phyloP scores from a whole-genome alignment of 805 yeast genomes.

The Starmera dryadoides region DNA sequence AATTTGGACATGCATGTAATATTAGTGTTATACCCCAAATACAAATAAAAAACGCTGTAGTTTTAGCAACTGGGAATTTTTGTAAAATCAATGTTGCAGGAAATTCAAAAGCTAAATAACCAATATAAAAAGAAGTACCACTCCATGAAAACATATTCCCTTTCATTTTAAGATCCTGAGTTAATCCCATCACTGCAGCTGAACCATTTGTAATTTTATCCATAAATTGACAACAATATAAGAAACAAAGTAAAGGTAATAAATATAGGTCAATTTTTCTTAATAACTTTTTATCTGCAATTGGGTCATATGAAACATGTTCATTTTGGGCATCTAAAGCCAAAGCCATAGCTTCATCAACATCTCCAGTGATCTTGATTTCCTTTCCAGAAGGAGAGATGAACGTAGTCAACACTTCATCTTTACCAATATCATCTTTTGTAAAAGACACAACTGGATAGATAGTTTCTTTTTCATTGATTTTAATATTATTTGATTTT shows the following conservation, averaged over 20 bases:
- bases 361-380: slow-evolving; percentile 27
- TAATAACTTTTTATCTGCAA: slow-evolving; percentile 26
- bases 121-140: slow-evolving; percentile 57
- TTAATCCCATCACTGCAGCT: slow-evolving; percentile 47
- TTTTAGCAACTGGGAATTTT: slow-evolving; percentile 47
- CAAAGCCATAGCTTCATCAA: slow-evolving; percentile 38
- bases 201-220: slow-evolving; percentile 48
- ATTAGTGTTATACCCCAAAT: slow-evolving; percentile 56
- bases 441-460: not conserved
- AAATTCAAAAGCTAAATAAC: slow-evolving; percentile 52
- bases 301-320: slow-evolving; percentile 10
- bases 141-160: slow-evolving; percentile 44
- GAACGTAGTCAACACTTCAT: slow-evolving; percentile 9
- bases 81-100: slow-evolving; percentile 43
- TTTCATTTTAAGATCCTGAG: slow-evolving; percentile 36
- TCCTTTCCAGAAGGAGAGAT: slow-evolving; percentile 20
- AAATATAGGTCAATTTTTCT: slow-evolving; percentile 46
- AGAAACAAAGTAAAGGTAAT: slow-evolving; percentile 41
- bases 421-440: not conserved
- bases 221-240: slow-evolving; percentile 50
- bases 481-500: not conserved
- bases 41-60: slow-evolving; percentile 40
- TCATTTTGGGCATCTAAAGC: slow-evolving; percentile 24
- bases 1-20: slow-evolving; percentile 41
- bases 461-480: not conserved